Conservation (phyloP, 192 early-diverging fungal genomes). For the Gigaspora rosea region DNA sequence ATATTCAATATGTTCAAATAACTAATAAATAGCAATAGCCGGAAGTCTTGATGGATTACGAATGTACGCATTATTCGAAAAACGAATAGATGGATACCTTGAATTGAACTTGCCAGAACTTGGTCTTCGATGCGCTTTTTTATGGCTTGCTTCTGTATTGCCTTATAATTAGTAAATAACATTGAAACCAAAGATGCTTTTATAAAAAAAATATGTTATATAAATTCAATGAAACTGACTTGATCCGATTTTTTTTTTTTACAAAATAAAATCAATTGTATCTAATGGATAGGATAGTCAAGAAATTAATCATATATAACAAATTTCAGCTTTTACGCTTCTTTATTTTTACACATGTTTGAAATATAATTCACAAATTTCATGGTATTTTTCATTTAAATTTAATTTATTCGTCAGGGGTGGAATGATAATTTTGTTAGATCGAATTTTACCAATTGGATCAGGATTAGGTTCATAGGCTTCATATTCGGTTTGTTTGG, state of each 20-base stretch:
- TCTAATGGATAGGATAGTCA: not conserved
- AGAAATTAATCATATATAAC: conserved; percentile 1
- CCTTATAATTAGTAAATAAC: not conserved
- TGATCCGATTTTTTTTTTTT: not conserved
- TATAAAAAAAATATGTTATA: not conserved
- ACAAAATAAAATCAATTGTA: not conserved
- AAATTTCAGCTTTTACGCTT: not conserved
- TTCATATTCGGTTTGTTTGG: conserved; percentile 77
- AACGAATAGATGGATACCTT: conserved; percentile 48
- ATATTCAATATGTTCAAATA: not conserved
- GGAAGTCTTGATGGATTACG: conserved; percentile 74
- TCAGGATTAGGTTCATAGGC: conserved; percentile 97
- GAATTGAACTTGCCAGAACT: conserved; percentile 67
- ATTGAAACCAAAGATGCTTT: not conserved
- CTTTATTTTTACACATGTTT: conserved; percentile 17
- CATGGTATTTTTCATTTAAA: conserved; percentile 3
- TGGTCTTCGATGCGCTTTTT: conserved; percentile 38
- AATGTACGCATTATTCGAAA: conserved; percentile 65
- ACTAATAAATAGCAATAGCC: conserved; percentile 72
- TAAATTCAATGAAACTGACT: not conserved
- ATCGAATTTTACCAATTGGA: conserved; percentile 83
- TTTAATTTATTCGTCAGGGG: not conserved
- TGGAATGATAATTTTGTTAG: conserved; percentile 65
- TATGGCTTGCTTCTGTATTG: conserved; percentile 38
- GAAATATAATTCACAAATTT: conserved; percentile 7